Evolutionary conservation across 2,329 filamentous ascomycete genomes (phyloP).

Genomic region (Cercospora janseana): DNA sequence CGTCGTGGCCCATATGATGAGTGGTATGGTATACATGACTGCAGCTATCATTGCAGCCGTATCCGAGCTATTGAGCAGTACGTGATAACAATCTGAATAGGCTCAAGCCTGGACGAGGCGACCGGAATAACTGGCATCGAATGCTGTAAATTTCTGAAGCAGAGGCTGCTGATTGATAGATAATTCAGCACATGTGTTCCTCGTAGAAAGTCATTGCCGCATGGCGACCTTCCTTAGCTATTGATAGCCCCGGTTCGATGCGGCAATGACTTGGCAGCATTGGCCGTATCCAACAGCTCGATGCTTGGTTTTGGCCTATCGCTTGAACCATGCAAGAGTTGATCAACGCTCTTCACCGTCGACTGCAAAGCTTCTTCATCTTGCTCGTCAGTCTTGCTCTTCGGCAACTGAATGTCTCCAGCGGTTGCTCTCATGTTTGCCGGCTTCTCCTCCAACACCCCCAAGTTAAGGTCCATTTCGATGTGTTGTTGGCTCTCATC

Average conservation of each 20-base stretch:
- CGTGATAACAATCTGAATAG: too few species aligned
- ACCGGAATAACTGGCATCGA: too few species aligned
- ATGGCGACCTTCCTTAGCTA: not conserved
- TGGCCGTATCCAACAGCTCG: not conserved
- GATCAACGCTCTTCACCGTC: not conserved
- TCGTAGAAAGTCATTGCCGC: not conserved
- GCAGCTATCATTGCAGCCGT: too few species aligned
- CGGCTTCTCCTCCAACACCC: slow-evolving; percentile 35
- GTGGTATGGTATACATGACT: too few species aligned
- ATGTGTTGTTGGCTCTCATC: slow-evolving; percentile 37
- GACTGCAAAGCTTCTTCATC: not conserved
- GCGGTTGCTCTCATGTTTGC: not conserved
- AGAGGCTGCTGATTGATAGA: too few species aligned
- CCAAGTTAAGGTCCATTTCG: slow-evolving; percentile 39
- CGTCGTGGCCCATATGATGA: too few species aligned
- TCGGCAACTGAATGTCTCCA: not conserved
- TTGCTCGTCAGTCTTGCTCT: not conserved
- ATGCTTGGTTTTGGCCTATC: not conserved
- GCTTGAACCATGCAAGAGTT: not conserved
- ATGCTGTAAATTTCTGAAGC: too few species aligned
- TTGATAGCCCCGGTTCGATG: not conserved
- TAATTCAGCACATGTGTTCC: not conserved
- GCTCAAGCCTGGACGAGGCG: too few species aligned
- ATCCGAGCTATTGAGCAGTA: too few species aligned
- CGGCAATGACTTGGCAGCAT: not conserved